These are phyloP conservation scores for Buddleja alternifolia DNA, from an alignment of 257 asterid genomes.

Conservation along the genomic window DNA sequence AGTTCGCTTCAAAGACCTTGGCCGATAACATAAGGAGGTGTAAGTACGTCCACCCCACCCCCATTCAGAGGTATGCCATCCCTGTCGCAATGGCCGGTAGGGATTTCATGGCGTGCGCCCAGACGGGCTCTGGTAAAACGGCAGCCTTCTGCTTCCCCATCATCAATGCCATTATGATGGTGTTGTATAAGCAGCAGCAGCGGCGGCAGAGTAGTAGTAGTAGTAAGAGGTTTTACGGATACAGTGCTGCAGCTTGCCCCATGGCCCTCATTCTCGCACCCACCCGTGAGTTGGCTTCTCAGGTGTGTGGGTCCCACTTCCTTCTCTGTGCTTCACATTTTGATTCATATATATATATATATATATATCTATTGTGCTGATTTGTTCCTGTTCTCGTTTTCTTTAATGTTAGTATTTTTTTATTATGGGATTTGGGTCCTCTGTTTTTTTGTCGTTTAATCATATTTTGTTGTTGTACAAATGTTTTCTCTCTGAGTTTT, in stretches of 20 bases:
- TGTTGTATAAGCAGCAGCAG: constrained; percentile 24
- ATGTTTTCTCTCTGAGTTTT: too few relatives aligned
- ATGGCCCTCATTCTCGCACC: constrained; percentile 74
- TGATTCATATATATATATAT: too few relatives aligned
- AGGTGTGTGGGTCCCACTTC: constrained; percentile 41
- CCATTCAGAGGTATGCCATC: constrained; percentile 73
- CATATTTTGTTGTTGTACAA: too few relatives aligned
- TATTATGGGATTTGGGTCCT: neutral
- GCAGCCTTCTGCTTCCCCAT: constrained; percentile 87
- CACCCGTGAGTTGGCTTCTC: constrained; percentile 76
- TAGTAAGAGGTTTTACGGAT: constrained; percentile 2
- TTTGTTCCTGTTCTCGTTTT: too few relatives aligned
- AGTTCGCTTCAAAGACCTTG: constrained; percentile 41
- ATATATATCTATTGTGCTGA: too few relatives aligned
- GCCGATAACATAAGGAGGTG: constrained; percentile 60
- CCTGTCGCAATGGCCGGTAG: constrained; percentile 74
- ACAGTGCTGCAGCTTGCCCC: constrained; percentile 43
- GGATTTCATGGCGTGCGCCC: constrained; percentile 88
- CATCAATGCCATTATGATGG: constrained; percentile 48
- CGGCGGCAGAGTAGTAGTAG: too few relatives aligned
- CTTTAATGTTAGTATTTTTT: too few relatives aligned
- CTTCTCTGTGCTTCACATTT: neutral
- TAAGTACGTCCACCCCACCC: constrained; percentile 64
- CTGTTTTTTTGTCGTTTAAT: too few relatives aligned
- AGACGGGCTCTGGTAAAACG: constrained; percentile 86